phyloP scores from a whole-genome alignment of 495 filamentous ascomycete genomes.

The Penicillium herquei region DNA sequence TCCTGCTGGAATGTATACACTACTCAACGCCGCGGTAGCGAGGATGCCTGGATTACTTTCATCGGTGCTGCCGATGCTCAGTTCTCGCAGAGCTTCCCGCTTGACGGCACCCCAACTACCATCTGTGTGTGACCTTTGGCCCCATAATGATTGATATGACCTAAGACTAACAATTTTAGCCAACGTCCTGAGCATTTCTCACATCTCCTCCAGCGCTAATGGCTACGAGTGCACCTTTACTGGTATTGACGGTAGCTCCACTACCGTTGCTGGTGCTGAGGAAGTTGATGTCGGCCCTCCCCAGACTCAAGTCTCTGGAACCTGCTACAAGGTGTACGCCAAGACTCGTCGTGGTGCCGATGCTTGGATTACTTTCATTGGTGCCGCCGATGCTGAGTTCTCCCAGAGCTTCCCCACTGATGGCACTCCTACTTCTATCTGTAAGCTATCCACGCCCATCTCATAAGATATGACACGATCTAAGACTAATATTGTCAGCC shows the following conservation, averaged over 20 bases:
- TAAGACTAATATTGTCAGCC: constrained; percentile 4
- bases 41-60: constrained; percentile 10
- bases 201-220: constrained; percentile 20
- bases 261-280: constrained; percentile 17
- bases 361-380: constrained; percentile 13
- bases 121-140: background rate
- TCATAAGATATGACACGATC: background rate
- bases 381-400: constrained; percentile 20
- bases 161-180: constrained; percentile 7
- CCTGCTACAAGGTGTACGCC: constrained; percentile 17
- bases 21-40: background rate
- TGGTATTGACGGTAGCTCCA: constrained; percentile 26
- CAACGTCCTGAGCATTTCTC: constrained; percentile 25
- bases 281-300: constrained; percentile 33
- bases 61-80: constrained; percentile 19
- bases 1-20: constrained; percentile 18
- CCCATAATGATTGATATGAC: background rate
- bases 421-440: constrained; percentile 4
- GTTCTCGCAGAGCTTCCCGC: constrained; percentile 13
- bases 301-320: constrained; percentile 35
- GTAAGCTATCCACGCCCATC: constrained; percentile 11
- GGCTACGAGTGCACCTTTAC: constrained; percentile 17
- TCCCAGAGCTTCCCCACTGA: constrained; percentile 13
- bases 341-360: background rate
- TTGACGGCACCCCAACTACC: background rate